phyloP scores from a whole-genome alignment of 352 stramenopile genomes.

The Phytophthora citrophthora region DNA sequence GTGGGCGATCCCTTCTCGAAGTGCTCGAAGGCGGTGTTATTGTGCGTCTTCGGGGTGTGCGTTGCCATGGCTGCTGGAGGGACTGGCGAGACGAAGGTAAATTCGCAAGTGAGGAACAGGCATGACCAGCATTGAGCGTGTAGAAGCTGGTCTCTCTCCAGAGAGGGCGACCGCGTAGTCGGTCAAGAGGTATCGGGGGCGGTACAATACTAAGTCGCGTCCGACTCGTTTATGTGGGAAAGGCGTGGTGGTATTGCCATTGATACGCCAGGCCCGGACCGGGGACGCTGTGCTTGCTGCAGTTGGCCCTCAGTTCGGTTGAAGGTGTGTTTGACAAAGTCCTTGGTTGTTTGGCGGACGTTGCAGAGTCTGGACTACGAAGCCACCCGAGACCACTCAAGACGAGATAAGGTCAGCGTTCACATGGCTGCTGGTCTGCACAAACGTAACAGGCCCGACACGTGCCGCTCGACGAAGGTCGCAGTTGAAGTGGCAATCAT shows the following conservation, averaged over 20 bases:
- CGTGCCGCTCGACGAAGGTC: background rate
- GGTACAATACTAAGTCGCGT: slow-evolving; percentile 1
- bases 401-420: too few species aligned
- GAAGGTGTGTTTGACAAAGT: too few species aligned
- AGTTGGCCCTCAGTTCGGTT: too few species aligned
- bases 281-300: background rate
- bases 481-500: slow-evolving; percentile 3
- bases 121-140: slow-evolving; percentile 16
- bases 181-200: too few species aligned
- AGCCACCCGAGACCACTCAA: too few species aligned
- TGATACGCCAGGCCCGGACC: background rate
- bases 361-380: background rate
- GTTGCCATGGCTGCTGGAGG: slow-evolving; percentile 16
- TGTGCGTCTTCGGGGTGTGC: slow-evolving; percentile 29
- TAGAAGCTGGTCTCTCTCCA: slow-evolving; percentile 16
- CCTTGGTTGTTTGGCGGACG: too few species aligned
- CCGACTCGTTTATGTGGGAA: slow-evolving; percentile 5
- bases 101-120: slow-evolving; percentile 29
- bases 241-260: slow-evolving; percentile 3
- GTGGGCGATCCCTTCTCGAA: slow-evolving; percentile 33
- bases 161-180: background rate
- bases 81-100: slow-evolving; percentile 5
- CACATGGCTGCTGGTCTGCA: background rate
- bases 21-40: slow-evolving; percentile 25
- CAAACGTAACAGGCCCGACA: too few species aligned